phyloP scores from a whole-genome alignment of 306 rosid species.

The Carpinus fangiana region DNA sequence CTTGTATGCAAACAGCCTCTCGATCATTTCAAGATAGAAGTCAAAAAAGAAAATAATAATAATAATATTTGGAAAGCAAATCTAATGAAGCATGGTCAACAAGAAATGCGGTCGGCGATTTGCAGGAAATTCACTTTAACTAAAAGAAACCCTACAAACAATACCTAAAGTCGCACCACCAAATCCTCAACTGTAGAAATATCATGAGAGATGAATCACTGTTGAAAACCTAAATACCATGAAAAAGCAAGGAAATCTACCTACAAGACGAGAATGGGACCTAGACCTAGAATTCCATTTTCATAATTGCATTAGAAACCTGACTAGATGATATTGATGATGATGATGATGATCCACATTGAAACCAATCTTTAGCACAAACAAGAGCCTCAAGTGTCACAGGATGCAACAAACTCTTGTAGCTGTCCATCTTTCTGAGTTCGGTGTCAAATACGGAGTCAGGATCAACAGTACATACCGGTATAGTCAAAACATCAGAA shows the following conservation, averaged over 20 bases:
- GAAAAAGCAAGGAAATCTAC: neutral
- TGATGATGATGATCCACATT: constrained; percentile 42
- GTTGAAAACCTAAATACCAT: neutral
- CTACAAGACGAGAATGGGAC: constrained; percentile 2
- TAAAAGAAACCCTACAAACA: neutral
- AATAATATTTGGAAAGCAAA: neutral
- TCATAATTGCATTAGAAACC: constrained; percentile 47
- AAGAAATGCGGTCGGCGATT: neutral
- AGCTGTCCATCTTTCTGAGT: constrained; percentile 59
- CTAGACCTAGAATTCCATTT: constrained; percentile 46
- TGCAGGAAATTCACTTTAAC: neutral
- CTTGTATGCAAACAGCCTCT: no score
- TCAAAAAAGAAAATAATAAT: no score
- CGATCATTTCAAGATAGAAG: no score
- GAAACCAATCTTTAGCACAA: constrained; percentile 86
- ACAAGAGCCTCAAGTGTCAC: constrained; percentile 77
- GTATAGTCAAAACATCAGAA: constrained; percentile 76
- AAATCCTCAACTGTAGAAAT: neutral
- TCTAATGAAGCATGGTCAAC: no score
- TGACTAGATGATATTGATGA: constrained; percentile 33
- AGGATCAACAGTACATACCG: constrained; percentile 60
- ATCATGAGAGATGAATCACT: neutral
- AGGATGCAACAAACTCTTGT: constrained; percentile 56
- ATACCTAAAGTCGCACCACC: neutral
- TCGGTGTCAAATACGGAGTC: constrained; percentile 72